These are phyloP conservation scores for Powellomyces hirtus DNA, from an alignment of 192 early-diverging fungal species.

Conservation along the genomic window DNA sequence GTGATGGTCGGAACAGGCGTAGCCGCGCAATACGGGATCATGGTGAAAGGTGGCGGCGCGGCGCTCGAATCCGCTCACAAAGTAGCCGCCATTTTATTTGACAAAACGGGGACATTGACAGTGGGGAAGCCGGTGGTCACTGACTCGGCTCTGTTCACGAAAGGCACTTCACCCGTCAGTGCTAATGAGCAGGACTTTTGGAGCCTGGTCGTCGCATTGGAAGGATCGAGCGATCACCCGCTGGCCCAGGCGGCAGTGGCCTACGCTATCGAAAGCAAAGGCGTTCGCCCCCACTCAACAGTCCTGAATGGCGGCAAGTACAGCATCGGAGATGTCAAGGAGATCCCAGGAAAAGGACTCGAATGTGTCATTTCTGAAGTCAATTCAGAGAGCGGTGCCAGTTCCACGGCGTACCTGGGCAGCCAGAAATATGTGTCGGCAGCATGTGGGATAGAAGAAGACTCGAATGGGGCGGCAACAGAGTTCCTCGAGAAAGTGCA, in stretches of 20 bases:
- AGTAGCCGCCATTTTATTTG: constrained; percentile 67
- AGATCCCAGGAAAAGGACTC: constrained; percentile 68
- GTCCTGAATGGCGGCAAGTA: not conserved
- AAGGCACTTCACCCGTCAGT: no score
- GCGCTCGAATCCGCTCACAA: constrained; percentile 66
- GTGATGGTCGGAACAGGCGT: constrained; percentile 99
- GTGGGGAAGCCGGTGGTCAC: constrained; percentile 61
- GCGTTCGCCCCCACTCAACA: constrained; percentile 19
- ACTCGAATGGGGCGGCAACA: not conserved
- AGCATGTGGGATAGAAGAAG: not conserved
- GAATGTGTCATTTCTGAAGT: constrained; percentile 19
- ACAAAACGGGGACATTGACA: constrained; percentile 85
- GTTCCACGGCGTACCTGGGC: constrained; percentile 39
- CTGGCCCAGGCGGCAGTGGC: constrained; percentile 57
- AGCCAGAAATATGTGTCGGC: constrained; percentile 64
- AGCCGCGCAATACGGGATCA: constrained; percentile 88
- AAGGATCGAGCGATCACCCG: constrained; percentile 65
- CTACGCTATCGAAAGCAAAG: constrained; percentile 8
- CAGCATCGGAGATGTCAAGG: constrained; percentile 43
- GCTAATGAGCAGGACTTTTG: constrained; percentile 29
- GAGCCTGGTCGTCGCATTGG: constrained; percentile 26
- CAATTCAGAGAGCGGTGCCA: constrained; percentile 15
- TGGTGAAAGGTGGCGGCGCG: constrained; percentile 79
- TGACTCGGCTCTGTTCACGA: not conserved
- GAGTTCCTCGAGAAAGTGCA: constrained; percentile 47